Evolutionary conservation across 768 basidiomycete species (phyloP).

Genomic region (Mycena maculata): DNA sequence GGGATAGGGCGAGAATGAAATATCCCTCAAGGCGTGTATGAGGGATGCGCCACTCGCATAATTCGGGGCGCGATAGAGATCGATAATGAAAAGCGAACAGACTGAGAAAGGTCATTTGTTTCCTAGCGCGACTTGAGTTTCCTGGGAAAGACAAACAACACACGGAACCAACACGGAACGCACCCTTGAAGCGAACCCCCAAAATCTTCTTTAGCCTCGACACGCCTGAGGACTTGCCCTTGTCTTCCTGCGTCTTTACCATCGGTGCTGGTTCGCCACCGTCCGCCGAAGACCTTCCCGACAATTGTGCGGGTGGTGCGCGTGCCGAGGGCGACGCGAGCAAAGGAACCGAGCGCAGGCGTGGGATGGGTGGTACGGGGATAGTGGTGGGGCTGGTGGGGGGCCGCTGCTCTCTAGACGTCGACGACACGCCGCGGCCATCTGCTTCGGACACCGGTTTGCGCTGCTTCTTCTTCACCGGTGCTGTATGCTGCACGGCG

Average conservation of each 20-base stretch:
- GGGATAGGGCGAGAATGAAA: no score
- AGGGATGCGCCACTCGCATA: no score
- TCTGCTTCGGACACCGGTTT: constrained; percentile 1
- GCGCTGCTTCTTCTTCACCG: constrained; percentile 20
- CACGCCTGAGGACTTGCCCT: background rate
- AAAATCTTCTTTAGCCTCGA: constrained; percentile 16
- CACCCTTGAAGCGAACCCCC: background rate
- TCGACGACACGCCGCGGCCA: background rate
- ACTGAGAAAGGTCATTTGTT: background rate
- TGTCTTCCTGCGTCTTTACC: background rate
- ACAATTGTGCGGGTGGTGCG: background rate
- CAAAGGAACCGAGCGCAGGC: no score
- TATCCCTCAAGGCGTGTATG: no score
- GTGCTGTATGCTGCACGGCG: constrained; percentile 35
- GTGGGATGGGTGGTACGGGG: background rate
- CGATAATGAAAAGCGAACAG: no score
- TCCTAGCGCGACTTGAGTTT: background rate
- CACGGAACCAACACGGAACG: background rate
- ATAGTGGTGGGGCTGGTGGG: background rate
- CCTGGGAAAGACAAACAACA: background rate
- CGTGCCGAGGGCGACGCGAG: background rate
- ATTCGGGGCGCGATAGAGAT: no score
- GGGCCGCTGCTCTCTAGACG: background rate
- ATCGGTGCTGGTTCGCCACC: background rate
- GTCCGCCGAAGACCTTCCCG: background rate